Base-by-base conservation (phyloP, 495 filamentous ascomycete genomes). In the Aspergillus campestris region DNA sequence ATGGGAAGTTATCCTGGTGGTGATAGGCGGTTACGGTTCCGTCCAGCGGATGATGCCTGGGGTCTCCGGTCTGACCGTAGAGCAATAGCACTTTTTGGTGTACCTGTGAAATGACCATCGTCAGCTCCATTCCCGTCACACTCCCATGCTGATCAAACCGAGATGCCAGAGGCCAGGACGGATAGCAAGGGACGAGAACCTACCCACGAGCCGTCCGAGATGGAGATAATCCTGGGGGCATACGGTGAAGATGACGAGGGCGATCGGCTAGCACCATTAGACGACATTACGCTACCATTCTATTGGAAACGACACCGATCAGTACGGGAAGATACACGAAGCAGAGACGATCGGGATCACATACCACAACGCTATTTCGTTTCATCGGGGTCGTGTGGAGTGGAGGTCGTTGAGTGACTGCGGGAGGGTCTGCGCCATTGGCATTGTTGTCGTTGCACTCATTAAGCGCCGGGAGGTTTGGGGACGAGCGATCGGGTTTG, bases 21-120 rank as follows among this genome's bases (percentile, higher is more conserved):
- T 92, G 86, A 55, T 72, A 82, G 43, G 95, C 77, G 7, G 81
- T 89, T 37, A 97, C 52, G 31, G 62, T 83, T 40, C 92, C 92
- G 55, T 95, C 89, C 43, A 89, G 66, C 51, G 80, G 74, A 52
- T 77, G 81, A 47, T 83, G 76, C 30, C 73, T 60, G 6, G 82
- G 74, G 50, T 94, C 86, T 43, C 83, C 87, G 42, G 90, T 81
- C 35, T 84, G 80, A 27, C 89, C 89, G 47, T 81, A 81, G 14
- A 94, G 72, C 31, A 90, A 74, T 6, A 96, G 71, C 10, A 92
- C 78, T 57, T 94, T 94, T 69, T 96, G 89, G 57, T 92, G 82
- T 18, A 90, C 87, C 88, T 94, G 31, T 7, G 2, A 38, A 24
- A 24, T 4, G 18, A 24, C 4, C 18, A 24, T 24, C 18, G 18